A percentile compares a stretch with the other conserved stretches of the same genome.
Evolutionary conservation across 1,284 basidiomycete genomes (phyloP).

Genomic region (Mrakiaceae sp.): DNA sequence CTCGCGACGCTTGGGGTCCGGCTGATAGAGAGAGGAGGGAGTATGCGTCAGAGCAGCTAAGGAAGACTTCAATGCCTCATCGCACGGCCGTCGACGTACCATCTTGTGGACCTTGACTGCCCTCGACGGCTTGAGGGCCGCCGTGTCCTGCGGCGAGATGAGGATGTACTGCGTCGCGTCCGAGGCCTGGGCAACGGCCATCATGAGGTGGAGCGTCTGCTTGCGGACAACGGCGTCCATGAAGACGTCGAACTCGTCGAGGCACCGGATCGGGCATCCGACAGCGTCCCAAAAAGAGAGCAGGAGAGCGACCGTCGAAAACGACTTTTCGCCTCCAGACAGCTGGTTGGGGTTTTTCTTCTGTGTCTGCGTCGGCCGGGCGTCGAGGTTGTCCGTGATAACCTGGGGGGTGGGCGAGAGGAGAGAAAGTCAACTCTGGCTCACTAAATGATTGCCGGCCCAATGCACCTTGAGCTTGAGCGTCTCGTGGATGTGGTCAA

Average conservation of each 20-base stretch:
- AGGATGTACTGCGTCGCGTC: conserved; percentile 82
- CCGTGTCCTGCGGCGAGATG: conserved; percentile 58
- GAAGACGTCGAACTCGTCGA: conserved; percentile 86
- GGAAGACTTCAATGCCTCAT: not conserved
- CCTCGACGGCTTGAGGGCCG: conserved; percentile 22
- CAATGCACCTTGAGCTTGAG: conserved; percentile 55
- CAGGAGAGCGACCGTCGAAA: conserved; percentile 87
- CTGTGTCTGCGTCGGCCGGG: conserved; percentile 8
- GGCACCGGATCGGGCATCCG: conserved; percentile 82
- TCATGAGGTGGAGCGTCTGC: conserved; percentile 83
- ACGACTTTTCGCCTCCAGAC: conserved; percentile 87
- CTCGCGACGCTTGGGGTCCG: not conserved
- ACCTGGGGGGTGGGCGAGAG: conserved; percentile 16
- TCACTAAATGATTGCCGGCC: not conserved
- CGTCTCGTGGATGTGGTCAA: conserved; percentile 61
- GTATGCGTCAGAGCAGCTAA: no score
- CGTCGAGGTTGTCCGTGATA: conserved; percentile 21
- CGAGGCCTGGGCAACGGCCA: conserved; percentile 31
- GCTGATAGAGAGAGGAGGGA: not conserved
- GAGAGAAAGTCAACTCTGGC: not conserved
- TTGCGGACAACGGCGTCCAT: conserved; percentile 89
- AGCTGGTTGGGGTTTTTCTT: conserved; percentile 73
- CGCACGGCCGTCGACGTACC: not conserved
- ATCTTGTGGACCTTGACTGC: conserved; percentile 14
- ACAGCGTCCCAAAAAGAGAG: conserved; percentile 92